Conservation (phyloP, 108 stramenopile genomes). For the Aureococcus anophagefferens region DNA sequence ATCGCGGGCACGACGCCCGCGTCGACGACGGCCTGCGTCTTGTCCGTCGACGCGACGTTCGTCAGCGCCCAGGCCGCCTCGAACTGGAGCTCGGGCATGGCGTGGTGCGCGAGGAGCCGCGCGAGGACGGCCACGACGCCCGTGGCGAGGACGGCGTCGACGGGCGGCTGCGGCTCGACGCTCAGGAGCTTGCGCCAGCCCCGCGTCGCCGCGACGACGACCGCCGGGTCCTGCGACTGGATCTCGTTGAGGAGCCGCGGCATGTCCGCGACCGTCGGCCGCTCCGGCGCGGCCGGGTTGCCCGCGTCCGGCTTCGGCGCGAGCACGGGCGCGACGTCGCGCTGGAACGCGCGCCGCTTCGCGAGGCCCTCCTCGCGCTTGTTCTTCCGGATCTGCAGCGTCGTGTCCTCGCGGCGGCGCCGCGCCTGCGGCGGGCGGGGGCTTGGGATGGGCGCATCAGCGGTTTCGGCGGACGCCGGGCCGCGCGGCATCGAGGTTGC, state of each 20-base stretch:
- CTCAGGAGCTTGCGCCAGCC: conserved; percentile 72
- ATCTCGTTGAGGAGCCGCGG: conserved; percentile 32
- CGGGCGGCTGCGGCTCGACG: conserved; percentile 68
- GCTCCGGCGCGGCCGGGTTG: background rate
- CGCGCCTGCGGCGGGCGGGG: too few relatives aligned
- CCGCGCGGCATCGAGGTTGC: too few relatives aligned
- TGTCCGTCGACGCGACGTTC: conserved; percentile 75
- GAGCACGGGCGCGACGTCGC: conserved; percentile 5
- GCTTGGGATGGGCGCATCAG: too few relatives aligned
- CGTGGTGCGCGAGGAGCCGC: conserved; percentile 38
- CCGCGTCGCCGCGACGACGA: conserved; percentile 28
- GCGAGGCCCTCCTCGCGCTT: conserved; percentile 58
- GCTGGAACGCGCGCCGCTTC: conserved; percentile 42
- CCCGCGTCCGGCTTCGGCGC: background rate
- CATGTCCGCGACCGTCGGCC: conserved; percentile 41
- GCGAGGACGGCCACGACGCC: conserved; percentile 64
- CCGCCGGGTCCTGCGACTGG: background rate
- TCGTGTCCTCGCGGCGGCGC: conserved; percentile 61
- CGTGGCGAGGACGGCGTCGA: conserved; percentile 55
- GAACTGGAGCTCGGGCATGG: conserved; percentile 58
- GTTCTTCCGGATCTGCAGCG: conserved; percentile 55
- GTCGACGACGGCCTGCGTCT: conserved; percentile 49
- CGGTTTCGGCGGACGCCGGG: too few relatives aligned
- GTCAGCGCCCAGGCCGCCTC: conserved; percentile 92
- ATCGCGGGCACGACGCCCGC: conserved; percentile 59